Conservation (phyloP, 1,139 yeast species). For the Saccharomyces uvarum region DNA sequence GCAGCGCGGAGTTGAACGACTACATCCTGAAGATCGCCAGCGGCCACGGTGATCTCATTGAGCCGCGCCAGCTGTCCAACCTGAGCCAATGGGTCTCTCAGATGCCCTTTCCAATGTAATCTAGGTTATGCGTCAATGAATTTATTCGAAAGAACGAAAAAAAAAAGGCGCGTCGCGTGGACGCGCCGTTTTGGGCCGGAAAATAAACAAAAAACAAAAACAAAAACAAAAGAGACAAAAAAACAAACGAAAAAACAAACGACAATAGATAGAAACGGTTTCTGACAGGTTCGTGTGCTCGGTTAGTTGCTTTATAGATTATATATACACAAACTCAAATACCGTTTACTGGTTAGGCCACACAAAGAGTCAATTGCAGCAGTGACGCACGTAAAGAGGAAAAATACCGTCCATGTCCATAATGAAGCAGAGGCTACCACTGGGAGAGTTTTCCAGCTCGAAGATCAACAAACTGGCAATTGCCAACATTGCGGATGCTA, state of each 20-base stretch:
- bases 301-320: not conserved
- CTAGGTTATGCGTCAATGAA: not conserved
- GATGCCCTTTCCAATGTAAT: conserved; percentile 32
- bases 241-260: conserved; percentile 2
- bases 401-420: conserved; percentile 8
- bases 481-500: not conserved
- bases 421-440: conserved; percentile 19
- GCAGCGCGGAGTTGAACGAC: conserved; percentile 88
- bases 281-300: conserved; percentile 1
- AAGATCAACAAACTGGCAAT: conserved; percentile 17
- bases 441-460: conserved; percentile 24
- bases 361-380: not conserved
- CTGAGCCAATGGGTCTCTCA: conserved; percentile 43
- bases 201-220: conserved; percentile 11
- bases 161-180: not conserved
- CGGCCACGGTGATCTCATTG: conserved; percentile 64
- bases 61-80: conserved; percentile 52
- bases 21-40: conserved; percentile 72
- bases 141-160: not conserved
- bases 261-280: conserved; percentile 2
- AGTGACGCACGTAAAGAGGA: not conserved
- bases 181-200: conserved; percentile 10
- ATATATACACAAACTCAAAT: not conserved
- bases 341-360: not conserved
- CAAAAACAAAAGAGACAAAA: not conserved